Evolutionary conservation across 805 yeast species (phyloP), one percentile per base, ranked within the genome.

Genomic region (Wickerhamia fluorescens): DNA sequence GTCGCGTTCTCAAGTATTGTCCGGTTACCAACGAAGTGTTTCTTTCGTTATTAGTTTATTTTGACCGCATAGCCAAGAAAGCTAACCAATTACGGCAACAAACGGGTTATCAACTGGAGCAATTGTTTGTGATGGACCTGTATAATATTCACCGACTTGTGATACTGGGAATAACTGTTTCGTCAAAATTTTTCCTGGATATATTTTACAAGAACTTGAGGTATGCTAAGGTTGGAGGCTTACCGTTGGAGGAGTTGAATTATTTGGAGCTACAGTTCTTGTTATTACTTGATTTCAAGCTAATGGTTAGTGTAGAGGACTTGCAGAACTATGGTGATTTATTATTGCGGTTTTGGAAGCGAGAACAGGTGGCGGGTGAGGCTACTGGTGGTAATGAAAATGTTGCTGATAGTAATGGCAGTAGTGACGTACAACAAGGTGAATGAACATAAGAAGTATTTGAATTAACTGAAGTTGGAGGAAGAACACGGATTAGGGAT

Each of bases 11-110:
- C 51, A 89, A 89, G 56, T 92, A 92, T 58, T 92, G 99, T 54
- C 97, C 99, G 0, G 92, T 92, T n/a, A 88, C 98, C 3, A 89
- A 89, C 56, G 97, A 92, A 52, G 97, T 92, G 19, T 92, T 88
- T 54, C 61, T 92, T 27, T 79, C 95, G 21, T 59, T 92, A 20
- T 66, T 92, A 44, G 96, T 92, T 17, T 92, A 92, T 54, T 87
- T 92, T 59, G 99, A 92, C 57, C 65, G 97, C 38, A 86, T 89
- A 25, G 92, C 95, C 12, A 84, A 84, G 47, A 70, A 84, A 37
- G 86, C 92, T 24, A 81, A 83, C 47, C 70, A 58, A 35, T 45
- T 63, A 24, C 54, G 53, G 33, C 41, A 40, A 24, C 38, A 41
- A 30, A 37, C 36, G 14, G 47, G 44, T 24, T 45, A 42, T 18